phyloP scores from a whole-genome alignment of 352 stramenopile species.

The Lagenidium sp. region DNA sequence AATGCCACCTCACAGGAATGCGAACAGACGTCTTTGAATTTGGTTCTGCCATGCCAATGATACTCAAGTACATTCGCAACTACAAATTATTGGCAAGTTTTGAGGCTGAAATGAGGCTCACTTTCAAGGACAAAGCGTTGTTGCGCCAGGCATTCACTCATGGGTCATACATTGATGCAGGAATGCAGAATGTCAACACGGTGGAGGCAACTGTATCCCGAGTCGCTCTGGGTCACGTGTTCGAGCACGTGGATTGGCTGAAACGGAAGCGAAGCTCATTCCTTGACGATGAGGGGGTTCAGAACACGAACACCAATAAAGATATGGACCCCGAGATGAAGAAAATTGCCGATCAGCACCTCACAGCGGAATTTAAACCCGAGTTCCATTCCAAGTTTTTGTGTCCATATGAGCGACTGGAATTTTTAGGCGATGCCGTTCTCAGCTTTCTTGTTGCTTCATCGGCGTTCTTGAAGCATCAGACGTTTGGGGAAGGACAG shows the following conservation, averaged over 20 bases:
- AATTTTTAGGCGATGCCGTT: conserved; percentile 79
- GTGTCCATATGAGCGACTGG: conserved; percentile 76
- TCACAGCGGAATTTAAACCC: conserved; percentile 62
- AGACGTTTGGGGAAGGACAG: conserved; percentile 44
- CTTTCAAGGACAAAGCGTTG: conserved; percentile 67
- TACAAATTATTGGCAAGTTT: conserved; percentile 62
- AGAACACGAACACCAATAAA: conserved; percentile 8
- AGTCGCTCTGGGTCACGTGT: conserved; percentile 66
- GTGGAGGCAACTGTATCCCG: conserved; percentile 61
- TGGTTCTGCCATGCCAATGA: conserved; percentile 78
- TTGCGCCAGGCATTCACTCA: conserved; percentile 81
- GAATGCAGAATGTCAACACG: conserved; percentile 82
- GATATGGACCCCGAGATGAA: conserved; percentile 36
- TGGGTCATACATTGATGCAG: conserved; percentile 72
- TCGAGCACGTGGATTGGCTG: conserved; percentile 45
- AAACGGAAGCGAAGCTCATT: conserved; percentile 51
- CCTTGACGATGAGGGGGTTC: conserved; percentile 23
- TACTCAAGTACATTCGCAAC: conserved; percentile 77
- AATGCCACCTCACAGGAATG: conserved; percentile 70
- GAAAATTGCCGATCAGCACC: conserved; percentile 42
- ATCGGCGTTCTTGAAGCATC: conserved; percentile 71
- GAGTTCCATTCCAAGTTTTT: conserved; percentile 69
- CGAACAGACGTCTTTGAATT: conserved; percentile 76
- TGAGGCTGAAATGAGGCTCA: conserved; percentile 43
- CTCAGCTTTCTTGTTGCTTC: conserved; percentile 79